These are phyloP conservation scores for Hericium rajendrae DNA, from an alignment of 768 basidiomycete genomes.

Conservation along the genomic window DNA sequence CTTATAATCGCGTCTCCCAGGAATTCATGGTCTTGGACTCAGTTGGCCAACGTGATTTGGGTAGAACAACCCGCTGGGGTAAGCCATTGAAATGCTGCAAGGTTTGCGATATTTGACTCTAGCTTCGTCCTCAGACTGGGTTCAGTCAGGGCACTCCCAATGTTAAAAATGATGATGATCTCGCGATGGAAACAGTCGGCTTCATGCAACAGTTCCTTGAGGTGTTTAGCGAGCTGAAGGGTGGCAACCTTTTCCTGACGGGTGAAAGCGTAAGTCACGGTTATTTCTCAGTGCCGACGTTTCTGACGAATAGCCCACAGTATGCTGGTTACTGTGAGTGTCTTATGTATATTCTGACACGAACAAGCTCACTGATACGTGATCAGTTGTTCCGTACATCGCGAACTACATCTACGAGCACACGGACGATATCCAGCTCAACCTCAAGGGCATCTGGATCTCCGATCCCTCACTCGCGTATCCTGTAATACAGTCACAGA, in stretches of 20 bases:
- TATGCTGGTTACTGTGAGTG: slow-evolving; percentile 27
- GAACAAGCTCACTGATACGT: slow-evolving; percentile 16
- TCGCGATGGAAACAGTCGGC: slow-evolving; percentile 39
- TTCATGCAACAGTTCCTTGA: slow-evolving; percentile 67
- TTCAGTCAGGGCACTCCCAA: slow-evolving; percentile 61
- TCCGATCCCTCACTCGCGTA: slow-evolving; percentile 50
- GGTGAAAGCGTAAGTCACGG: slow-evolving; percentile 56
- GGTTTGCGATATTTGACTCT: not conserved
- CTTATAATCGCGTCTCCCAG: slow-evolving; percentile 14
- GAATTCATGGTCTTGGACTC: slow-evolving; percentile 56
- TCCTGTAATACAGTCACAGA: slow-evolving; percentile 57
- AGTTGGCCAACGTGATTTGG: slow-evolving; percentile 62
- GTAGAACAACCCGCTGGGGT: slow-evolving; percentile 68
- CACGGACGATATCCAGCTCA: slow-evolving; percentile 36
- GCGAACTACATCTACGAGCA: slow-evolving; percentile 62
- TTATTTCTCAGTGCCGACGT: not conserved
- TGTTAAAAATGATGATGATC: slow-evolving; percentile 44
- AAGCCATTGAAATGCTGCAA: slow-evolving; percentile 1
- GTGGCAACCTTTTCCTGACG: slow-evolving; percentile 57
- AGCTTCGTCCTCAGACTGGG: slow-evolving; percentile 32
- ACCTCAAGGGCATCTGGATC: slow-evolving; percentile 64
- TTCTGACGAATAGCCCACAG: not conserved
- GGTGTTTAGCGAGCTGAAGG: slow-evolving; percentile 60
- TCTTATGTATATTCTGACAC: not conserved
- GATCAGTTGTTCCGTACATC: slow-evolving; percentile 5